Base-by-base conservation (phyloP, 768 basidiomycete species). In the Cubamyces sp. region DNA sequence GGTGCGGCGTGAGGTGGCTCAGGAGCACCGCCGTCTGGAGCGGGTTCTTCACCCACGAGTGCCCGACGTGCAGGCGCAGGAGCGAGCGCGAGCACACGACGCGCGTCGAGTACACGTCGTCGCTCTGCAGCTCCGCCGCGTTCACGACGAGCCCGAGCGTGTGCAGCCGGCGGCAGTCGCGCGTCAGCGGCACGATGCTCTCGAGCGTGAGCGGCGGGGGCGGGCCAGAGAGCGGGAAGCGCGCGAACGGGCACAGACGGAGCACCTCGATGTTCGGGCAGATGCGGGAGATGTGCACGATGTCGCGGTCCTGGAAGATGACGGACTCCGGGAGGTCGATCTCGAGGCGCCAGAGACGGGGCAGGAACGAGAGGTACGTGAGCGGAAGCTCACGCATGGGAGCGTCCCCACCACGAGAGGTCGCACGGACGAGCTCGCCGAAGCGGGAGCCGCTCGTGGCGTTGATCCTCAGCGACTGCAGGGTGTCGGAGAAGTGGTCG, bases 251-350 rank as follows among this genome's bases (percentile, higher is more conserved):
- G 67, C 87, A 90, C 18, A 92, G 76, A 53, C 82, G 81, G 26
- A 90, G 74, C n/a, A 82, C 78, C 73, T 92, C 88, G 60, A 92
- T 76, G 66, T 81, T 85, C 2, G 91, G 89, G 62, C 85, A 88
- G 30, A 84, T 83, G 46, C 77, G 77, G 16, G 87, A 84, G 6
- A 91, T 69, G 62, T 77, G 79, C 54, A 76, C 76, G 62, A 92
- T 71, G 73, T 92, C 91, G 52, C 77, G 73, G 26, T 84, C 79
- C 55, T 80, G 77, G 74, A 92, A 87, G 59, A 89, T 75, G 55
- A 85, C 79, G 5, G 89, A 91, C 70, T 91, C 89, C 14, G 91
- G 88, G 60, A 92, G 86, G 71, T 92, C 91, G 57, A 92, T 81
- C 40, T 90, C 89, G 48, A 92, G 77, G n/a, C 85, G 83, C 30